Evolutionary conservation across 2,329 filamentous ascomycete genomes (phyloP).

Genomic region (Ophiosphaerella narmari): DNA sequence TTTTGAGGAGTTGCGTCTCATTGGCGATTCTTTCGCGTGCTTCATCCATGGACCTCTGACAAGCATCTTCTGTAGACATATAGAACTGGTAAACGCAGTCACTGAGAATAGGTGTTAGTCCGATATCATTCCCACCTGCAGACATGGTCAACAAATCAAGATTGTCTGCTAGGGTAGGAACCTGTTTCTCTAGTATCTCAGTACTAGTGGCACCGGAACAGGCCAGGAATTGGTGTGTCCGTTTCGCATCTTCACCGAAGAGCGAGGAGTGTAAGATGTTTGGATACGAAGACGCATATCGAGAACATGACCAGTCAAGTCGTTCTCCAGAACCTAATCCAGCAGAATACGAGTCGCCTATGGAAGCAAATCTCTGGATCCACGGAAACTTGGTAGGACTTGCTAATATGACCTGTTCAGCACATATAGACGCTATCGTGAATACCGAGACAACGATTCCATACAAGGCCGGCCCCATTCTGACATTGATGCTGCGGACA

Average conservation of each 20-base stretch:
- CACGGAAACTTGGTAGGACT: conserved; percentile 13
- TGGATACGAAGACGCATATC: conserved; percentile 35
- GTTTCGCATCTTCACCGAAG: conserved; percentile 11
- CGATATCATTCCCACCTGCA: conserved; percentile 41
- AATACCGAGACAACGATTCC: background rate
- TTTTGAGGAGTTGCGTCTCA: conserved; percentile 21
- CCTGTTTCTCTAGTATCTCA: conserved; percentile 30
- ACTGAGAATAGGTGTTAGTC: conserved; percentile 32
- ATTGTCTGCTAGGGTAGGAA: conserved; percentile 18
- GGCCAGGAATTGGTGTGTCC: conserved; percentile 32
- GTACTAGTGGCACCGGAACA: conserved; percentile 36
- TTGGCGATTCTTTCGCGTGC: conserved; percentile 20
- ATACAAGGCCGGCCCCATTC: background rate
- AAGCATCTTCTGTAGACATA: conserved; percentile 27
- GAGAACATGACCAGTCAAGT: conserved; percentile 34
- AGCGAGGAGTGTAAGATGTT: conserved; percentile 26
- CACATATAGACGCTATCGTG: conserved; percentile 2
- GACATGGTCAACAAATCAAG: conserved; percentile 38
- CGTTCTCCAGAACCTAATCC: conserved; percentile 33
- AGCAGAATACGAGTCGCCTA: conserved; percentile 40
- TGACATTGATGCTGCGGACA: too few species aligned
- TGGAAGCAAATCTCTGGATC: conserved; percentile 32
- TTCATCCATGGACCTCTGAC: conserved; percentile 26
- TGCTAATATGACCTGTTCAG: conserved; percentile 7
- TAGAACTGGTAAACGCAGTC: conserved; percentile 40